phyloP scores from a whole-genome alignment of 2,329 filamentous ascomycete genomes.

The Colletotrichum echinochloae region DNA sequence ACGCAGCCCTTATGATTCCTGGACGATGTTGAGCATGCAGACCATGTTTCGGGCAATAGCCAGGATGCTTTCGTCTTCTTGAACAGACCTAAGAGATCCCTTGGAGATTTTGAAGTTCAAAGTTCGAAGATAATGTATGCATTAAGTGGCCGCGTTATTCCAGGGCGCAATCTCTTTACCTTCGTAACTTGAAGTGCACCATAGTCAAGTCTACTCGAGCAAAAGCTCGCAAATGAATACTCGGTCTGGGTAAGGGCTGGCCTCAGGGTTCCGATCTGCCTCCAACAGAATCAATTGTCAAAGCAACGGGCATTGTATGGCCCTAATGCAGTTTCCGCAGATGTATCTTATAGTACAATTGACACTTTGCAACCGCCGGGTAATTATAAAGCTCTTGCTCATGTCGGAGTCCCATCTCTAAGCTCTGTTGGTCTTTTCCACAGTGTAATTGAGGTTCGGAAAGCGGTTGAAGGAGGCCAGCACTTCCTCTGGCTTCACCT shows the following conservation, averaged over 20 bases:
- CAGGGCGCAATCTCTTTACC: background rate
- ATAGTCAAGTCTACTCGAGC: background rate
- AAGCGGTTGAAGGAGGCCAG: conserved; percentile 8
- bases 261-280: background rate
- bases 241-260: background rate
- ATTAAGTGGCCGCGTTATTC: background rate
- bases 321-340: too few relatives aligned
- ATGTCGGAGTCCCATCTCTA: background rate
- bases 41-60: background rate
- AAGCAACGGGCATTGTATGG: background rate
- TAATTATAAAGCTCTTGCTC: too few relatives aligned
- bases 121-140: background rate
- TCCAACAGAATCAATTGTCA: background rate
- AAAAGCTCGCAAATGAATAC: background rate
- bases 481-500: background rate
- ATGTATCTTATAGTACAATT: too few relatives aligned
- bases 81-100: background rate
- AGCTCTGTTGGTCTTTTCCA: background rate
- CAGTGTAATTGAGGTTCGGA: background rate
- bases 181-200: background rate
- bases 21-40: background rate
- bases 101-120: background rate
- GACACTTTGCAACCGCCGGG: too few relatives aligned
- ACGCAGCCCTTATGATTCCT: background rate
- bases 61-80: background rate